These are phyloP conservation scores for Bacidia rubella DNA, from an alignment of 495 filamentous ascomycete species.

Conservation along the genomic window DNA sequence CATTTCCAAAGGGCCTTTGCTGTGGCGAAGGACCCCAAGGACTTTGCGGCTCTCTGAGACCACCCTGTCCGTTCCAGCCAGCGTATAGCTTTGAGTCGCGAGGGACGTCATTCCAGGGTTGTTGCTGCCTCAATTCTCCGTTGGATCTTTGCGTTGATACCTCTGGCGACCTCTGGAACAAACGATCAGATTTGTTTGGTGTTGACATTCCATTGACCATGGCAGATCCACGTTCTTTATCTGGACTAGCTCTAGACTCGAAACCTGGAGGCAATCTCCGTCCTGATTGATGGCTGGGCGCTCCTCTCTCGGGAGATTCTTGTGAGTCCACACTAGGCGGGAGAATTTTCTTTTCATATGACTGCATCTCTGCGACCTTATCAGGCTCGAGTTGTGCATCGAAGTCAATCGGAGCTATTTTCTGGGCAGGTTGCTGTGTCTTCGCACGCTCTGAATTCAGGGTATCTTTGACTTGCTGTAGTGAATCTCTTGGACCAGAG, in stretches of 20 bases:
- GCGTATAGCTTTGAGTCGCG: conserved; percentile 17
- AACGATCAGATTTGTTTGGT: conserved; percentile 9
- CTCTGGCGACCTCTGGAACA: conserved; percentile 4
- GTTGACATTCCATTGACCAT: conserved; percentile 20
- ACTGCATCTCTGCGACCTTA: conserved; percentile 4
- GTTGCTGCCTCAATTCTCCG: conserved; percentile 10
- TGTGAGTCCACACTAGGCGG: not conserved
- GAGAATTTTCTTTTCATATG: not conserved
- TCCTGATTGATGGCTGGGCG: too few species aligned
- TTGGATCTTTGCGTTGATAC: conserved; percentile 8
- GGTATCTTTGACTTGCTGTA: conserved; percentile 22
- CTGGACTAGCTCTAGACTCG: conserved; percentile 24
- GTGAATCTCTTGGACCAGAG: conserved; percentile 33
- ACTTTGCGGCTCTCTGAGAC: conserved; percentile 34
- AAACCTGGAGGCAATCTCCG: conserved; percentile 15
- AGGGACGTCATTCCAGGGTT: conserved; percentile 19
- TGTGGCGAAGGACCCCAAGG: conserved; percentile 65
- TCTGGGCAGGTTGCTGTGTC: conserved; percentile 18
- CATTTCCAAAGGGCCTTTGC: conserved; percentile 60
- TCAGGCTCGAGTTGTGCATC: conserved; percentile 24
- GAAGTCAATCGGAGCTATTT: conserved; percentile 23
- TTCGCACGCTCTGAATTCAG: conserved; percentile 26
- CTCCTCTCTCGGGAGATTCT: not conserved
- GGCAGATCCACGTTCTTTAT: conserved; percentile 6
- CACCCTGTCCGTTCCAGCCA: conserved; percentile 16